These are phyloP conservation scores for Tetradesmus lagerheimii DNA, from an alignment of 139 green algal genomes.

Conservation along the genomic window DNA sequence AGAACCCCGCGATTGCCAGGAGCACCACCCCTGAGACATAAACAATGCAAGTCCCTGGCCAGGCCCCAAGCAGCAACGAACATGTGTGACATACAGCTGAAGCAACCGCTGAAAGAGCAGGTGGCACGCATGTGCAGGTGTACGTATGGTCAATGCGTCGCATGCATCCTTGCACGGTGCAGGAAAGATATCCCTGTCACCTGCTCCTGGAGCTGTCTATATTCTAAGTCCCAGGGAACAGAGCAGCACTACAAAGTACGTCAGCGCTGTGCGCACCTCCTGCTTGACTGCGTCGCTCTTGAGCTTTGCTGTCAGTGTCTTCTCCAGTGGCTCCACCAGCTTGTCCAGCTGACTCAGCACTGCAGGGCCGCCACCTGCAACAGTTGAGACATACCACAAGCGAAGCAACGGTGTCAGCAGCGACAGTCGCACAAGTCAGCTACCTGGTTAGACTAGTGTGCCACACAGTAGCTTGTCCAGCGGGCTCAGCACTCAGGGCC, in stretches of 20 bases:
- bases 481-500: neutral
- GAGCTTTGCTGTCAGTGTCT: constrained; percentile 88
- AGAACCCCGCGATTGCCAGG: too few relatives aligned
- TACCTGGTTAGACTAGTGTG: too few relatives aligned
- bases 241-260: neutral
- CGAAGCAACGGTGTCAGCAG: too few relatives aligned
- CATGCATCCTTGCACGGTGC: too few relatives aligned
- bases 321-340: constrained; percentile 88
- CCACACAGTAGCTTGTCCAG: neutral
- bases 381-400: too few relatives aligned
- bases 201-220: neutral
- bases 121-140: neutral
- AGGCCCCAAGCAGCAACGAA: neutral
- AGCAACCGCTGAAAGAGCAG: neutral
- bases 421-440: constrained; percentile 22
- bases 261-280: constrained; percentile 72
- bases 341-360: constrained; percentile 63
- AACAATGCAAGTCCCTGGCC: too few relatives aligned
- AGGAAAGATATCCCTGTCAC: too few relatives aligned
- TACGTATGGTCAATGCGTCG: neutral
- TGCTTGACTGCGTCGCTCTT: constrained; percentile 98
- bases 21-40: too few relatives aligned
- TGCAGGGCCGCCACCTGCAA: constrained; percentile 32
- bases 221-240: neutral
- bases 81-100: neutral